Percentiles rank a stretch among this genome's conserved stretches.
phyloP scores from a whole-genome alignment of 192 early-diverging fungal genomes.

The Kickxella alabastrina region DNA sequence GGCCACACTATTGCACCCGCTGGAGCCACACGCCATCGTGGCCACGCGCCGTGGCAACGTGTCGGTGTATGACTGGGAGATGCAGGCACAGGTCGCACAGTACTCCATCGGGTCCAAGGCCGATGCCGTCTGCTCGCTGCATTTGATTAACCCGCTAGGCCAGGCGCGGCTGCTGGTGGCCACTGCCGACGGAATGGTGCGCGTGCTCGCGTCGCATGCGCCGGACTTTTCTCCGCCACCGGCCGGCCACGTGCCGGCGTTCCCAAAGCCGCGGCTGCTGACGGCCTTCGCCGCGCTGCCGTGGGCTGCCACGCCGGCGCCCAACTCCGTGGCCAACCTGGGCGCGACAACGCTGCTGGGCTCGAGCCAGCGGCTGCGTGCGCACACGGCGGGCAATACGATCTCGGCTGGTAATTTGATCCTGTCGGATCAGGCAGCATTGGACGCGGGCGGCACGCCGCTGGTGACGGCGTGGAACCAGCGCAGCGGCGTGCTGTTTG shows the following conservation, averaged over 20 bases:
- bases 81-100: slow-evolving; percentile 34
- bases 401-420: background rate
- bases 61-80: slow-evolving; percentile 48
- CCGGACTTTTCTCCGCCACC: slow-evolving; percentile 29
- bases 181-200: slow-evolving; percentile 42
- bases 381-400: background rate
- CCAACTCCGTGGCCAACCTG: background rate
- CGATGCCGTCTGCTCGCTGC: slow-evolving; percentile 63
- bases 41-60: slow-evolving; percentile 66
- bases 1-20: slow-evolving; percentile 68
- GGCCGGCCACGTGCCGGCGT: slow-evolving; percentile 14
- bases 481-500: slow-evolving; percentile 37
- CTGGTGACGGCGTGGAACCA: slow-evolving; percentile 50
- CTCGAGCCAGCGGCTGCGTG: slow-evolving; percentile 6
- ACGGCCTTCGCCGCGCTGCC: slow-evolving; percentile 42
- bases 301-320: slow-evolving; percentile 13
- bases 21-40: slow-evolving; percentile 78
- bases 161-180: slow-evolving; percentile 68
- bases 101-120: slow-evolving; percentile 12
- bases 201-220: slow-evolving; percentile 48
- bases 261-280: slow-evolving; percentile 38
- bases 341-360: background rate
- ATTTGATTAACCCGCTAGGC: slow-evolving; percentile 90
- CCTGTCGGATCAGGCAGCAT: background rate
- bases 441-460: slow-evolving; percentile 6